These are phyloP conservation scores for Crithidia bombi DNA, from an alignment of 208 protist genomes.

Conservation along the genomic window DNA sequence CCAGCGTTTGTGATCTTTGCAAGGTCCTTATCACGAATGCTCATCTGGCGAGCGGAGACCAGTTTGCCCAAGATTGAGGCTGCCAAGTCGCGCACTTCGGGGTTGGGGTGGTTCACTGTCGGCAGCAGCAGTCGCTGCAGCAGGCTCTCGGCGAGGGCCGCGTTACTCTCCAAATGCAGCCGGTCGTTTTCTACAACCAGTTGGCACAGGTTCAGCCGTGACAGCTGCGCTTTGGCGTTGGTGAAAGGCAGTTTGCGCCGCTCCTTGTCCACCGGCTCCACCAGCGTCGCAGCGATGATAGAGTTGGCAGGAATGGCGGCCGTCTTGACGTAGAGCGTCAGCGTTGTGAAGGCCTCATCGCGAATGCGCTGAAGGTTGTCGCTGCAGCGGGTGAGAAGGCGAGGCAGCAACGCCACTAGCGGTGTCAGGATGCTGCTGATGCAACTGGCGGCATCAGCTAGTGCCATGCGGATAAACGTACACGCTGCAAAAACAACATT, in stretches of 20 bases:
- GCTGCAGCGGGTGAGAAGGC: constrained; percentile 73
- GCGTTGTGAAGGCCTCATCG: constrained; percentile 68
- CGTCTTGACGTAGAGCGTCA: constrained; percentile 61
- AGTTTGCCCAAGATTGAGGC: constrained; percentile 48
- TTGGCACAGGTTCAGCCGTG: constrained; percentile 67
- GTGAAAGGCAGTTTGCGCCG: constrained; percentile 54
- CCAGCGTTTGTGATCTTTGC: constrained; percentile 63
- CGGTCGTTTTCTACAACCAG: constrained; percentile 30
- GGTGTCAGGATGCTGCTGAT: constrained; percentile 45
- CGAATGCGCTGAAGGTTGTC: constrained; percentile 73
- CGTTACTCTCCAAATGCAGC: constrained; percentile 16
- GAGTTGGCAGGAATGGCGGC: constrained; percentile 33
- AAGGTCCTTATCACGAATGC: constrained; percentile 51
- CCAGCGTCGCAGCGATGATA: constrained; percentile 56
- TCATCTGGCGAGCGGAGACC: constrained; percentile 32
- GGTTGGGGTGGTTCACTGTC: constrained; percentile 72
- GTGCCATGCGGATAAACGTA: constrained; percentile 66
- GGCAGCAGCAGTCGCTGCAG: constrained; percentile 75
- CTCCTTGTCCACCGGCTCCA: constrained; percentile 79
- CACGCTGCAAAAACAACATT: constrained; percentile 77
- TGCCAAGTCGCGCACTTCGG: constrained; percentile 82
- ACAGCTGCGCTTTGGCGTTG: constrained; percentile 68
- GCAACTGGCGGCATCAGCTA: constrained; percentile 53
- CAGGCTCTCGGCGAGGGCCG: constrained; percentile 26
- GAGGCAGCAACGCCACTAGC: constrained; percentile 64